These are phyloP conservation scores for Aspergillus proliferans DNA, from an alignment of 2,329 filamentous ascomycete genomes.

Conservation along the genomic window DNA sequence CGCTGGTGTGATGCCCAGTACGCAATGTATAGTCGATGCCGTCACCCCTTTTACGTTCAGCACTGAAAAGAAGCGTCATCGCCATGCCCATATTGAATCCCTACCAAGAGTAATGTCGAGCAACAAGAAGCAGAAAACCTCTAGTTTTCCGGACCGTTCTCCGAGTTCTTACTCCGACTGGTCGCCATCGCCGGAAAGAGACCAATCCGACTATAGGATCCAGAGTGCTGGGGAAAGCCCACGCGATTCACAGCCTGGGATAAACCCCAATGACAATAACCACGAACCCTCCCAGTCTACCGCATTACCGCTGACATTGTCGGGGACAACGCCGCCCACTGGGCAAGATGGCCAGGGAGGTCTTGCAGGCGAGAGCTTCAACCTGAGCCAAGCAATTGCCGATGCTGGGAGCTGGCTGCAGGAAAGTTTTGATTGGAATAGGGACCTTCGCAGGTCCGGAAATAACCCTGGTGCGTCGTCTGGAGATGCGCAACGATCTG, in stretches of 20 bases:
- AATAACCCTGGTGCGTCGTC: slow-evolving; percentile 10
- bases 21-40: slow-evolving; percentile 37
- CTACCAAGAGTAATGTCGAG: slow-evolving; percentile 3
- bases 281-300: slow-evolving; percentile 8
- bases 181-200: slow-evolving; percentile 2
- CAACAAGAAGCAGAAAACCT: slow-evolving; percentile 16
- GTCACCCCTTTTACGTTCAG: slow-evolving; percentile 36
- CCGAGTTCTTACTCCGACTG: not conserved
- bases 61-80: slow-evolving; percentile 22
- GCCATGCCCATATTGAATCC: slow-evolving; percentile 4
- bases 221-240: not conserved
- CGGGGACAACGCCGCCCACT: slow-evolving; percentile 26
- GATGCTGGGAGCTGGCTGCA: slow-evolving; percentile 42
- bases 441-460: slow-evolving; percentile 20
- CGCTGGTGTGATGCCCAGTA: slow-evolving; percentile 27
- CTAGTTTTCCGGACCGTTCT: slow-evolving; percentile 8
- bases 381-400: slow-evolving; percentile 39
- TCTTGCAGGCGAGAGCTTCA: slow-evolving; percentile 31
- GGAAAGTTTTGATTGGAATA: slow-evolving; percentile 38
- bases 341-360: slow-evolving; percentile 31
- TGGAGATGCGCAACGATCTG: slow-evolving; percentile 3
- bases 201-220: not conserved
- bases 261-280: not conserved
- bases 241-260: not conserved
- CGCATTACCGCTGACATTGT: slow-evolving; percentile 25